A percentile compares a stretch with the other conserved stretches of the same genome.
phyloP scores from a whole-genome alignment of 208 protist species.

The Leishmania lainsoni region DNA sequence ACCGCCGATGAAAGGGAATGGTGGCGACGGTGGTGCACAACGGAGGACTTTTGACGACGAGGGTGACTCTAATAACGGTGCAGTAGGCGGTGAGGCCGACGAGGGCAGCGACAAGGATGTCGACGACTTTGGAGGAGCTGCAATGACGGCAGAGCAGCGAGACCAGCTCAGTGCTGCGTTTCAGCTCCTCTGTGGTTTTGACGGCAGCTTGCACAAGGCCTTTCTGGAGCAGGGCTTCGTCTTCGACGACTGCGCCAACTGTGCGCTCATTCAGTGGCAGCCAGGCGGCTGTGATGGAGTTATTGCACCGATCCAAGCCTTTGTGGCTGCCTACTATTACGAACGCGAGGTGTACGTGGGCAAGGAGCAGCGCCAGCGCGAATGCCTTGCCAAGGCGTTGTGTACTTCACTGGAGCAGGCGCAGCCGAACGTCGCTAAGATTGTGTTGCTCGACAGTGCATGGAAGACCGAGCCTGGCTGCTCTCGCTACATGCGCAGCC shows the following conservation, averaged over 20 bases:
- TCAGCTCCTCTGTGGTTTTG: conserved; percentile 47
- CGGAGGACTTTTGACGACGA: not conserved
- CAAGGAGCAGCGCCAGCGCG: conserved; percentile 48
- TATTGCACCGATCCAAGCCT: conserved; percentile 72
- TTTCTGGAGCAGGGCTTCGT: conserved; percentile 75
- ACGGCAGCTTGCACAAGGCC: conserved; percentile 18
- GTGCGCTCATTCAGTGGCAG: conserved; percentile 66
- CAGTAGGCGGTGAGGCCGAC: not conserved
- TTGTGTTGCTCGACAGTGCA: conserved; percentile 65
- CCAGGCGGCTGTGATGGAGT: conserved; percentile 58
- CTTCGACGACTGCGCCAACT: conserved; percentile 67
- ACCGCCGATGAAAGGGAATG: not conserved
- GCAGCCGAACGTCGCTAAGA: conserved; percentile 53
- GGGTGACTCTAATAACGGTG: not conserved
- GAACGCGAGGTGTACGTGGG: conserved; percentile 59
- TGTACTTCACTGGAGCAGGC: conserved; percentile 53
- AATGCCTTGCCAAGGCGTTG: conserved; percentile 60
- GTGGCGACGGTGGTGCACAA: not conserved
- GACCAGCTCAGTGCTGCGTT: conserved; percentile 39
- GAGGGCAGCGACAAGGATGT: conserved; percentile 14
- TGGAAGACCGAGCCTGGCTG: conserved; percentile 17
- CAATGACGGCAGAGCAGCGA: conserved; percentile 30
- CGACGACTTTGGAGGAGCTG: conserved; percentile 11
- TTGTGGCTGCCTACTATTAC: conserved; percentile 68
- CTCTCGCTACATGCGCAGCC: conserved; percentile 15